Percentiles rank a stretch among this genome's conserved stretches.
phyloP scores from a whole-genome alignment of 225 moss, liverwort and hornwort genomes.

The Pleurozium schreberi region DNA sequence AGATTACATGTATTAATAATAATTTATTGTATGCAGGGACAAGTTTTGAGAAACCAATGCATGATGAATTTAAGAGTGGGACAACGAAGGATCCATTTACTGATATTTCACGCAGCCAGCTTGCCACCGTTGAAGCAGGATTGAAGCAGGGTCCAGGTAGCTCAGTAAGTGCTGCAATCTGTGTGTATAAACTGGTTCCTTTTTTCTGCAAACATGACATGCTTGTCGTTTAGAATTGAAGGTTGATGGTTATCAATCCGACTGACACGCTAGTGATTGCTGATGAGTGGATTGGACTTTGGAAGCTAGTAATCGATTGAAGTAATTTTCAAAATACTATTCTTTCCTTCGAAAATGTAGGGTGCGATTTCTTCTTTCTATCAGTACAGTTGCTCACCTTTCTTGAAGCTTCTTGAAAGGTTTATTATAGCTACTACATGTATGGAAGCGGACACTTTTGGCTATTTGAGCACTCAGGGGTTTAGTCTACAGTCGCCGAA shows the following conservation, averaged over 20 bases:
- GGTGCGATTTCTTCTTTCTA: not conserved
- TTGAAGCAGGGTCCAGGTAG: slow-evolving; percentile 8
- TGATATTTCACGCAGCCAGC: slow-evolving; percentile 13
- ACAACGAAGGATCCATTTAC: not conserved
- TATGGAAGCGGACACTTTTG: not conserved
- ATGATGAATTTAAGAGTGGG: slow-evolving; percentile 7
- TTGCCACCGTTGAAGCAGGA: slow-evolving; percentile 8
- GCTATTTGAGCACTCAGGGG: not conserved
- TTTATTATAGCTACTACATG: not conserved
- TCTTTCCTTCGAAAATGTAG: not conserved
- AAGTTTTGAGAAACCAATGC: slow-evolving; percentile 7
- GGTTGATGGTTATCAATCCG: not conserved
- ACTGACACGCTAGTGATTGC: not conserved
- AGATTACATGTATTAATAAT: not conserved
- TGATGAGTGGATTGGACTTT: not conserved
- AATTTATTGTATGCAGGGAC: slow-evolving; percentile 23
- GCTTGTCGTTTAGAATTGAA: not conserved
- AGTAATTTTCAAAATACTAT: not conserved
- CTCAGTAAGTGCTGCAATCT: slow-evolving; percentile 30
- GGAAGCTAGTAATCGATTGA: not conserved
- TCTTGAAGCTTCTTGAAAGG: not conserved
- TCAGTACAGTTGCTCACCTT: not conserved
- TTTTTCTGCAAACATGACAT: not conserved
- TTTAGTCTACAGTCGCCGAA: not conserved
- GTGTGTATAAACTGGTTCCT: not conserved